These are phyloP conservation scores for Stagonosporopsis chrysanthemi DNA, from an alignment of 2,329 filamentous ascomycete species.

Conservation along the genomic window DNA sequence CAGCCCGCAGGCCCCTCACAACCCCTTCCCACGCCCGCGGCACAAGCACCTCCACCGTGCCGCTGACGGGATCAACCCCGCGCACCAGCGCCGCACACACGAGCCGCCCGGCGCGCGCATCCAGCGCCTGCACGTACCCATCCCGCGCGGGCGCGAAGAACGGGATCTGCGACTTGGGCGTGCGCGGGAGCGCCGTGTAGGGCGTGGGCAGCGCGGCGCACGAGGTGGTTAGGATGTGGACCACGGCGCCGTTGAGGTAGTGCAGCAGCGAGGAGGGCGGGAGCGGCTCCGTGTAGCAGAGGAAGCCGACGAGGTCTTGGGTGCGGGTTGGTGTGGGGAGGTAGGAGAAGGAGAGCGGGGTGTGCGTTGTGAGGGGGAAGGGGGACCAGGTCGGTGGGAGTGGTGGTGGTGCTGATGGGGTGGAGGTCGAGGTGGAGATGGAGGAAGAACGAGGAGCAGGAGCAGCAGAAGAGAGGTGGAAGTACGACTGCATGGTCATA, in stretches of 20 bases:
- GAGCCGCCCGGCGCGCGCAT: slow-evolving; percentile 66
- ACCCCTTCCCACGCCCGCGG: slow-evolving; percentile 57
- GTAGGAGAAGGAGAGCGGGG: slow-evolving; percentile 71
- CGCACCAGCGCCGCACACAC: slow-evolving; percentile 74
- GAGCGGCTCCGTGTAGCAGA: slow-evolving; percentile 72
- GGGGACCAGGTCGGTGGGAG: slow-evolving; percentile 57
- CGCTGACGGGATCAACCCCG: slow-evolving; percentile 66
- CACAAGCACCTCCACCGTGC: slow-evolving; percentile 70
- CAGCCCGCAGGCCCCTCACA: slow-evolving; percentile 29
- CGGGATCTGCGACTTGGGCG: slow-evolving; percentile 65
- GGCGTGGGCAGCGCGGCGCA: slow-evolving; percentile 43
- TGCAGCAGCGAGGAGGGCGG: slow-evolving; percentile 66
- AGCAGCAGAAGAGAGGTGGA: slow-evolving; percentile 61
- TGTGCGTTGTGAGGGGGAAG: slow-evolving; percentile 62
- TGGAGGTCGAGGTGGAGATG: neutral
- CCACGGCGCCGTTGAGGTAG: slow-evolving; percentile 72
- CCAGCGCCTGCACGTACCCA: slow-evolving; percentile 57
- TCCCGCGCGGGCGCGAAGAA: slow-evolving; percentile 63
- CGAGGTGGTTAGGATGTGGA: slow-evolving; percentile 67
- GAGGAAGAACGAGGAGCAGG: too few relatives aligned
- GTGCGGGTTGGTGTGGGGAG: slow-evolving; percentile 54
- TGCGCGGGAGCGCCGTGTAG: slow-evolving; percentile 46
- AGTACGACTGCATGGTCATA: slow-evolving; percentile 84
- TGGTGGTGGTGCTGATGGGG: neutral
- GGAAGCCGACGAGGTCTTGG: slow-evolving; percentile 66